These are phyloP conservation scores for Marchantia polymorpha DNA, from an alignment of 225 moss, liverwort and hornwort genomes.

Conservation along the genomic window DNA sequence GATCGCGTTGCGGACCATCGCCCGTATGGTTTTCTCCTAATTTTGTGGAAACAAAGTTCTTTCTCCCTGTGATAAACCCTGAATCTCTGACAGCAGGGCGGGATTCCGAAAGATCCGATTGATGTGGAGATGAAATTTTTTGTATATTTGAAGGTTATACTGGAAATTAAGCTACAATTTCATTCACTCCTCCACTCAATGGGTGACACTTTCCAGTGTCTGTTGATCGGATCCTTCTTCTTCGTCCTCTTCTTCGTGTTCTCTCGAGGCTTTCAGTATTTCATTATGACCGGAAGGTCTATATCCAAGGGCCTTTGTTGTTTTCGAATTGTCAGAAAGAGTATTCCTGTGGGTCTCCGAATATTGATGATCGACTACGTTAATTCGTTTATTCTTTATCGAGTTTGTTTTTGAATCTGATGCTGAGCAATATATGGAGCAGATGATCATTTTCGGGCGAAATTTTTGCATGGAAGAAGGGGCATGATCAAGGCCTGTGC, in stretches of 20 bases:
- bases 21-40: no score
- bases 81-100: background rate
- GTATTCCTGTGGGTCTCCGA: no score
- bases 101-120: background rate
- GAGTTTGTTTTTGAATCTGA: background rate
- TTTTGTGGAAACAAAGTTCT: background rate
- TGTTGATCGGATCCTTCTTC: background rate
- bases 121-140: no score
- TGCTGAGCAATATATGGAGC: constrained; percentile 1
- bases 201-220: background rate
- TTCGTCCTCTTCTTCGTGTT: background rate
- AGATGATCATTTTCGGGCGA: constrained; percentile 87
- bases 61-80: background rate
- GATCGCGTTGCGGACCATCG: background rate
- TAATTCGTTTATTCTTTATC: no score
- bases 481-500: constrained; percentile 70
- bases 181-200: no score
- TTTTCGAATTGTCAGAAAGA: no score
- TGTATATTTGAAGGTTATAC: no score
- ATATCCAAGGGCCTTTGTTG: no score
- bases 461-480: constrained; percentile 71
- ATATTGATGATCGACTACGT: no score
- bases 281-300: background rate
- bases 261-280: background rate
- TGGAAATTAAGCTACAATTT: no score